Conservation (phyloP, 768 basidiomycete species). For the Lactarius vividus region DNA sequence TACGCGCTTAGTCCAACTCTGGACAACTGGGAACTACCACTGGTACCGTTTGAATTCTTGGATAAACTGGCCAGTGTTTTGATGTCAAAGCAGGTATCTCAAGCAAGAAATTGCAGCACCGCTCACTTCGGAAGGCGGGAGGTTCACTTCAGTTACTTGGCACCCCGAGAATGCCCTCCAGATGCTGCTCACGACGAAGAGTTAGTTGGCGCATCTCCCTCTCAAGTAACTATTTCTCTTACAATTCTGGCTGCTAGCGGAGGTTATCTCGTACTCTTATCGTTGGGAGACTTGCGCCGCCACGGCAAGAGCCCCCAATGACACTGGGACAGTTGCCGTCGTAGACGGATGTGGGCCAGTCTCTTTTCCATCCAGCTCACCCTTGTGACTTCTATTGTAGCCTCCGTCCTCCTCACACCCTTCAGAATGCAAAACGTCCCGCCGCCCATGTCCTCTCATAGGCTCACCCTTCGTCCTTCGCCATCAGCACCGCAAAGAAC, state of each 20-base stretch:
- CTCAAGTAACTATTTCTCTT: background rate
- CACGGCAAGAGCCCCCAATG: slow-evolving; percentile 53
- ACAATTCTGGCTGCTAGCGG: slow-evolving; percentile 36
- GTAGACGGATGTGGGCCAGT: slow-evolving; percentile 76
- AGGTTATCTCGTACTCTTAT: slow-evolving; percentile 59
- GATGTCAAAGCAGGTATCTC: slow-evolving; percentile 62
- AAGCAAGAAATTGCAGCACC: slow-evolving; percentile 80
- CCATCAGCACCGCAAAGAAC: slow-evolving; percentile 43
- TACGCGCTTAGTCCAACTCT: slow-evolving; percentile 73
- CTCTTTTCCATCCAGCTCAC: background rate
- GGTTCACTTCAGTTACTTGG: slow-evolving; percentile 79
- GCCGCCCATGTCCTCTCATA: slow-evolving; percentile 91
- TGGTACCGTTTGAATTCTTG: slow-evolving; percentile 50
- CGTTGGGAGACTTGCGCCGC: slow-evolving; percentile 79
- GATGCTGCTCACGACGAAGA: slow-evolving; percentile 61
- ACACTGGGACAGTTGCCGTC: slow-evolving; percentile 86
- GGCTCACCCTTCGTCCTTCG: slow-evolving; percentile 35
- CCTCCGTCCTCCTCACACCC: slow-evolving; percentile 77
- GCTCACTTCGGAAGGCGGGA: slow-evolving; percentile 36
- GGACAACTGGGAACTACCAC: slow-evolving; percentile 93
- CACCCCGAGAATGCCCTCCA: slow-evolving; percentile 76
- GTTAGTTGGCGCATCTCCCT: slow-evolving; percentile 42
- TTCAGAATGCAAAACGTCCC: slow-evolving; percentile 93
- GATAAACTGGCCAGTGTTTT: slow-evolving; percentile 4
- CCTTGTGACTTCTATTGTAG: slow-evolving; percentile 40